Evolutionary conservation across 1,284 basidiomycete genomes (phyloP), one percentile per base, ranked within the genome.

Genomic region (Microbotryomycetes sp.): DNA sequence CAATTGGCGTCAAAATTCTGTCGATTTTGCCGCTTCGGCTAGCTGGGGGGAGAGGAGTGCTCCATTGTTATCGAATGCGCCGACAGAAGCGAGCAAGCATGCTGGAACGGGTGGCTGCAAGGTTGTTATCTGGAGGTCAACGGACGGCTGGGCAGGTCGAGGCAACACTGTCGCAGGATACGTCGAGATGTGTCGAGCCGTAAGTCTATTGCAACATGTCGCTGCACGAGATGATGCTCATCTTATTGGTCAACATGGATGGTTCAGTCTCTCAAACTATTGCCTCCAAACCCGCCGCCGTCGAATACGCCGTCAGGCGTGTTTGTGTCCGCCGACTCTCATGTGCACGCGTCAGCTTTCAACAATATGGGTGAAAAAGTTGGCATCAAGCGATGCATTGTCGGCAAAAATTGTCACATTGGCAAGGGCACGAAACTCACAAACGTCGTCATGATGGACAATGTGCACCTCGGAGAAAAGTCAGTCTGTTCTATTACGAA

Each of bases 401-500:
- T 97, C 26, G 94, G 94, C 5, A 82, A 86, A 62, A 90, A 93
- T 72, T 94, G 91, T 70, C 77, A 84, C 24, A 89, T 97, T 62
- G 92, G 91, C 13, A 89, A 85, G 73, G 87, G 87, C 77, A 87
- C 83, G 29, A 91, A 87, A 75, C 83, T 97, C 58, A 81, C 81
- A 1, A 88, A 89, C n/a, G 92, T 88, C 70, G 83, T 97, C 13
- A 75, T 98, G 28, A 82, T 96, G 74, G 93, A 97, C 72, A 89
- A 91, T 71, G 93, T 91, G 68, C 81, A 87, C 3, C 79, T 98
- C 27, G 89, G 82, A 28, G 90, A 94, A 65, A 89, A 89, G 89
- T 89, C 66, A 73, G 84, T 72, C 18, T 18, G n/a, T 28, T 31
- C 26, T 59, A n/a, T n/a, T n/a, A n/a, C n/a, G n/a, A n/a, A n/a